Evolutionary conservation across 179 eudicot genomes (phyloP).

Genomic region (Carnegiea gigantea): DNA sequence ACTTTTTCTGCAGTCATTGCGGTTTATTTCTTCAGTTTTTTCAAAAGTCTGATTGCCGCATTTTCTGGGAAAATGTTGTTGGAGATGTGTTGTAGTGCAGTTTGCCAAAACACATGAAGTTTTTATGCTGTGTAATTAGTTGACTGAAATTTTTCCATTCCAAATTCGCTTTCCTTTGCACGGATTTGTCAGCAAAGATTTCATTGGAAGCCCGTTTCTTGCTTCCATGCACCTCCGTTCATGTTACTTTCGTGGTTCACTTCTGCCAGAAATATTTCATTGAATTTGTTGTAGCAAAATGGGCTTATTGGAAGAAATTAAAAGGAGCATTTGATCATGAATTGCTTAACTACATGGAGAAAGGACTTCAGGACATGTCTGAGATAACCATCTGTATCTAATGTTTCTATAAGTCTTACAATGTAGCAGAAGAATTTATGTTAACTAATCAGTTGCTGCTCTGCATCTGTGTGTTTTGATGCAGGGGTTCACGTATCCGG

Average conservation of each 20-base stretch:
- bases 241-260: background rate
- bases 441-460: background rate
- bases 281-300: background rate
- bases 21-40: background rate
- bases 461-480: constrained; percentile 12
- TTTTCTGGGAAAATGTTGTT: no score
- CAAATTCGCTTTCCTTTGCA: background rate
- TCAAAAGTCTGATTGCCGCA: background rate
- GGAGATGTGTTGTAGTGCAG: no score
- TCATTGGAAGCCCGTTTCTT: background rate
- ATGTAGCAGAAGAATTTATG: background rate
- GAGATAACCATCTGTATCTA: background rate
- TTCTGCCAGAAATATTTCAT: background rate
- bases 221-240: background rate
- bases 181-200: background rate
- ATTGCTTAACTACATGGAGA: background rate
- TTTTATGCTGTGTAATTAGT: background rate
- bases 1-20: background rate
- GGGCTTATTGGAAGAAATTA: background rate
- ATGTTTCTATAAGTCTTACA: background rate
- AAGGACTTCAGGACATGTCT: no score
- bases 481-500: constrained; percentile 96
- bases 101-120: background rate
- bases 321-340: background rate
- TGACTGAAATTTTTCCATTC: background rate